Conservation (phyloP, 2,329 filamentous ascomycete genomes). For the Blumeria graminis region DNA sequence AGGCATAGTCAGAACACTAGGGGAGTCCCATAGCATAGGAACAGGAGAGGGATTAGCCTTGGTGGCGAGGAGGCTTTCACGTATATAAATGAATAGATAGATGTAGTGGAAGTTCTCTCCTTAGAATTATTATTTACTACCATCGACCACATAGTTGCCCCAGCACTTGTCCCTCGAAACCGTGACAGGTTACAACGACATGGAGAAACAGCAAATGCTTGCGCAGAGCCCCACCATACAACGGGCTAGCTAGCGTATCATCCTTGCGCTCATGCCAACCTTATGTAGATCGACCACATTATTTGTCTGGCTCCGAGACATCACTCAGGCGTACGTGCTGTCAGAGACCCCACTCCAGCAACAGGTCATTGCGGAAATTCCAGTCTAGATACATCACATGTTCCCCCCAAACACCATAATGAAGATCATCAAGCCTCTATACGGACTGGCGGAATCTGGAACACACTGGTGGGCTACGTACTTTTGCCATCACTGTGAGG, state of each 20-base stretch:
- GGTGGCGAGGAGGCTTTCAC: no score
- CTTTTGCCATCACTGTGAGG: conserved; percentile 1
- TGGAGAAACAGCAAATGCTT: background rate
- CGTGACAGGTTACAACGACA: background rate
- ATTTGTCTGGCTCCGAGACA: background rate
- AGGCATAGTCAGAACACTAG: no score
- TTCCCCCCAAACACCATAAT: background rate
- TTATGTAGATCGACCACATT: background rate
- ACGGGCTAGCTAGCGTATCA: background rate
- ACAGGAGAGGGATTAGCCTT: no score
- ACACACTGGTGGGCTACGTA: background rate
- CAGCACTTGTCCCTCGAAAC: no score
- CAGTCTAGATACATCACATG: background rate
- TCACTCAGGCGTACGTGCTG: background rate
- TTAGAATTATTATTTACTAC: no score
- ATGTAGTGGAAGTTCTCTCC: no score
- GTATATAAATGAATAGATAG: no score
- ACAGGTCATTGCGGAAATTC: background rate
- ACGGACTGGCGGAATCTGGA: background rate
- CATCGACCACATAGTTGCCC: no score
- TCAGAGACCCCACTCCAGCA: background rate
- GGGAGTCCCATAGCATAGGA: no score
- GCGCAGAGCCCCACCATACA: background rate
- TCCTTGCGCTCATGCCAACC: background rate
- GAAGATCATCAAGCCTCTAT: background rate